Conservation (phyloP, 768 basidiomycete species). For the Phanerochaete carnosa region DNA sequence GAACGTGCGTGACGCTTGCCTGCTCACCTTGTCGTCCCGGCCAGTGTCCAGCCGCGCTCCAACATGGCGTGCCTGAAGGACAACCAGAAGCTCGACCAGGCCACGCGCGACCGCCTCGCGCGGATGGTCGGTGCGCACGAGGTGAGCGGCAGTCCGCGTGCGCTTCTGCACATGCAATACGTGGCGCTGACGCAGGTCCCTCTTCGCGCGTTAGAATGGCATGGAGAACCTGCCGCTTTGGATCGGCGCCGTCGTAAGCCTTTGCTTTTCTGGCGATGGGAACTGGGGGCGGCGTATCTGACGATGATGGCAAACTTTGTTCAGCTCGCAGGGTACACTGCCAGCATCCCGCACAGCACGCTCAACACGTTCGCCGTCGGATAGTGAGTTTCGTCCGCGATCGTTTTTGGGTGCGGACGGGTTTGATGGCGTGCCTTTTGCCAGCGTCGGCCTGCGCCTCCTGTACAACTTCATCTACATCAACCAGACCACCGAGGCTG, state of each 20-base stretch:
- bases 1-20: not conserved
- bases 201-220: not conserved
- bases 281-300: not conserved
- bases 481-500: slow-evolving; percentile 1
- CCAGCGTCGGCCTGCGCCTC: not conserved
- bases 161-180: not conserved
- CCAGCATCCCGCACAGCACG: not conserved
- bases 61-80: not conserved
- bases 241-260: slow-evolving; percentile 6
- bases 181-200: not conserved
- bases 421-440: too few species aligned
- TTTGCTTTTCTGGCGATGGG: too few species aligned
- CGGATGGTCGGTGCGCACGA: not conserved
- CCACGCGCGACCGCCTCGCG: not conserved
- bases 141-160: not conserved
- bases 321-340: slow-evolving; percentile 3
- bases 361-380: slow-evolving; percentile 2
- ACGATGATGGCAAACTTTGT: not conserved
- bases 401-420: too few species aligned
- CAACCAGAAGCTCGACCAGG: not conserved
- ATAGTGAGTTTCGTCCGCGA: not conserved
- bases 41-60: not conserved
- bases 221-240: slow-evolving; percentile 7
- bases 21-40: not conserved
- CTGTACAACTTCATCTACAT: slow-evolving; percentile 5